Evolutionary conservation across 805 yeast species (phyloP), one percentile per base, ranked within the genome.

Genomic region (Teunomyces lycoperdinae): DNA sequence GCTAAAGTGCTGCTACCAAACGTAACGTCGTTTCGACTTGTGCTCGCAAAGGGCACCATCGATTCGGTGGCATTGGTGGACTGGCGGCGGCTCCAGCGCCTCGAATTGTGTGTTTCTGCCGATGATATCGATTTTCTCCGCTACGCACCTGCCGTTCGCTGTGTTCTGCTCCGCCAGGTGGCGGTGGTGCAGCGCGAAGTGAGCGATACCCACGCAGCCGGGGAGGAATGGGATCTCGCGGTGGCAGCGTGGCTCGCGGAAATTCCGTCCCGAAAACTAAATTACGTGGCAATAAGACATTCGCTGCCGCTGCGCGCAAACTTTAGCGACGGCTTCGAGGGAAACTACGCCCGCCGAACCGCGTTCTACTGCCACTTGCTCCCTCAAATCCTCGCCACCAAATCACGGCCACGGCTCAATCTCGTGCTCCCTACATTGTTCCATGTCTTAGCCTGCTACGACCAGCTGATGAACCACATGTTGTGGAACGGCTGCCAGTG

Each of bases 401-500:
- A 1, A 54, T 50, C 43, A 14, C 33, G 26, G n/a, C 43, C 32
- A 10, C 66, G 81, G 38, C 65, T 76, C 42, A 68, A 70, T 1
- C 58, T 87, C 10, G 65, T 79, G 3, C 72, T 83, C 0, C 89
- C 91, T 2, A 80, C 81, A 4, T 70, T 84, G 46, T 61, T 87
- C 52, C 80, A 82, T 48, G 67, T 83, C 0, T 66, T 84, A 16
- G 71, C 89, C 0, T 79, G 88, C 51, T 87, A 85, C 60, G 95
- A 87, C 53, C 84, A 83, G 47, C 61, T 84, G 5, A 81, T 83
- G 59, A 85, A 88, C 41, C 86, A 84, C 51, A 53, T 87, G 44
- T 62, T 87, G 20, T 87, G 92, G 91, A 86, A 85, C 58, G 92
- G 92, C 0, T 86, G 92, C 61, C 75, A 74, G 33, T 87, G 95